phyloP scores from a whole-genome alignment of 257 asterid genomes.

The Solanum medicagineum region DNA sequence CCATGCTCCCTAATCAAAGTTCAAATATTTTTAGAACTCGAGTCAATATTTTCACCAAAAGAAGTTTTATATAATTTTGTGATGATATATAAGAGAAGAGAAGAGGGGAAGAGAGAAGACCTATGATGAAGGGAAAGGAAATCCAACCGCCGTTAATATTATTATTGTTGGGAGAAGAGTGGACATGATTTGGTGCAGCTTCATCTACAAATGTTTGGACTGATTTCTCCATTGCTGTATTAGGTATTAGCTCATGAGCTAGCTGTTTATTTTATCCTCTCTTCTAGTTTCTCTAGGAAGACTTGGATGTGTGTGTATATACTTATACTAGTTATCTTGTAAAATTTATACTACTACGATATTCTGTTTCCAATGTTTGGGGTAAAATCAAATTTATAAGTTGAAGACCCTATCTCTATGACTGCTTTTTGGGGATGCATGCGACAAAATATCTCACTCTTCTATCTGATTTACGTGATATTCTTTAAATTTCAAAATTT shows the following conservation, averaged over 20 bases:
- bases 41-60: not conserved
- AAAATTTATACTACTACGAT: too few species aligned
- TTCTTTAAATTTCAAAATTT: too few species aligned
- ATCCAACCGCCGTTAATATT: conserved; percentile 34
- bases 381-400: too few species aligned
- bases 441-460: too few species aligned
- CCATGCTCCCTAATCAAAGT: conserved; percentile 39
- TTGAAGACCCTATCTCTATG: too few species aligned
- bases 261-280: not conserved
- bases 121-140: conserved; percentile 51
- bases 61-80: too few species aligned
- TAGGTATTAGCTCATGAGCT: not conserved
- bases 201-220: not conserved
- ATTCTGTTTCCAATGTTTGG: too few species aligned
- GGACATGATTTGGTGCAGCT: not conserved
- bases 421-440: too few species aligned
- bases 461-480: too few species aligned
- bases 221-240: not conserved
- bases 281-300: not conserved
- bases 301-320: not conserved
- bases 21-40: not conserved
- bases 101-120: not conserved
- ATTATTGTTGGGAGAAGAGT: not conserved
- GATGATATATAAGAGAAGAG: not conserved
- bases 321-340: too few species aligned